Evolutionary conservation across 176 grass and related monocot species (phyloP).

Genomic region (Puya raimondii): DNA sequence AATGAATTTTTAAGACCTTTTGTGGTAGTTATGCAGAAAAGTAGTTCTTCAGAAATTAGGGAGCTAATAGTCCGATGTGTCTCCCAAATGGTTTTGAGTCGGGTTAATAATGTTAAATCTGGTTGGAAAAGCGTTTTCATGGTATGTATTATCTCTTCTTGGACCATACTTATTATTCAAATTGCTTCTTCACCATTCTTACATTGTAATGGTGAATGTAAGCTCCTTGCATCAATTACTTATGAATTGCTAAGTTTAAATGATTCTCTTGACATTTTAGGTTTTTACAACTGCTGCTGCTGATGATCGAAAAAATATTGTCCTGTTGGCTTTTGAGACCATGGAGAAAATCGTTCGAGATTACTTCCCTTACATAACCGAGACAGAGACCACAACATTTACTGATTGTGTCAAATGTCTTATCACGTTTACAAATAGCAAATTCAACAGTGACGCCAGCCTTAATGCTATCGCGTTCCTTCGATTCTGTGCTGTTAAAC

Average conservation of each 20-base stretch:
- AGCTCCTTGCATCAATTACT: slow-evolving; percentile 14
- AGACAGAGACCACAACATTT: slow-evolving; percentile 87
- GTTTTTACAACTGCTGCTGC: slow-evolving; percentile 71
- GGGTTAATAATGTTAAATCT: slow-evolving; percentile 90
- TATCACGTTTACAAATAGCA: slow-evolving; percentile 84
- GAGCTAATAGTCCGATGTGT: slow-evolving; percentile 94
- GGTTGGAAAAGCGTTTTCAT: slow-evolving; percentile 95
- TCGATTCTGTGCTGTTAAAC: slow-evolving; percentile 90
- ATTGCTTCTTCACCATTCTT: slow-evolving; percentile 3
- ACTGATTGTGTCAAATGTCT: slow-evolving; percentile 94
- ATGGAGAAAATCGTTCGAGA: slow-evolving; percentile 94
- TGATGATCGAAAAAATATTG: slow-evolving; percentile 74
- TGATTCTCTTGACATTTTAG: slow-evolving; percentile 30
- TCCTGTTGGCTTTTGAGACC: slow-evolving; percentile 90
- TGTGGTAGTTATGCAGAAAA: slow-evolving; percentile 85
- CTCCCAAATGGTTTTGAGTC: slow-evolving; percentile 94
- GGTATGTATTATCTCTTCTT: slow-evolving; percentile 30
- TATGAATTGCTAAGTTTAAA: background rate
- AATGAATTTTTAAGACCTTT: slow-evolving; percentile 97
- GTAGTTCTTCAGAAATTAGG: slow-evolving; percentile 67
- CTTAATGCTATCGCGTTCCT: slow-evolving; percentile 97
- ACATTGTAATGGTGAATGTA: background rate
- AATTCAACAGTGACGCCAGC: slow-evolving; percentile 88
- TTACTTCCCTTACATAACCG: slow-evolving; percentile 93
- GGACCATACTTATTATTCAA: slow-evolving; percentile 16